Conservation (phyloP, 2,329 filamentous ascomycete species). For the Pseudogymnoascus sp. region DNA sequence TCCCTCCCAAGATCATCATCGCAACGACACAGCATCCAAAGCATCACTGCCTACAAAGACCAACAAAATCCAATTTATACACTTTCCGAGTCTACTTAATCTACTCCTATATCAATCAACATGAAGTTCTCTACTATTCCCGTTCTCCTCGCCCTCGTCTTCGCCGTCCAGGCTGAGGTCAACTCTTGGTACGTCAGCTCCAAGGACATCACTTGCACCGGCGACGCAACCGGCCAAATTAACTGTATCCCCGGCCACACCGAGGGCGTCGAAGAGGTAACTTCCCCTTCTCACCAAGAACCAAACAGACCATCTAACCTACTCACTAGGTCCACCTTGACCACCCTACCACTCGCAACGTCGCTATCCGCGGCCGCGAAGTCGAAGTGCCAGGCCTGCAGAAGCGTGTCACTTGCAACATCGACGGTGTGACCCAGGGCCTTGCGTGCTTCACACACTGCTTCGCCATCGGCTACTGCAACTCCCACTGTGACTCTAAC, state of each 20-base stretch:
- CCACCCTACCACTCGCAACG: conserved; percentile 6
- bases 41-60: neutral
- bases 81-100: neutral
- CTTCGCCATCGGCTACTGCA: conserved; percentile 13
- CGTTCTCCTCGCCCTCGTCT: neutral
- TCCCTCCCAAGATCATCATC: neutral
- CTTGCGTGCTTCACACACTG: conserved; percentile 14
- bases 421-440: conserved; percentile 12
- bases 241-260: conserved; percentile 11
- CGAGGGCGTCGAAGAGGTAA: conserved; percentile 11
- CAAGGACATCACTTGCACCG: conserved; percentile 13
- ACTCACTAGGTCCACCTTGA: neutral
- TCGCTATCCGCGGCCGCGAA: conserved; percentile 12
- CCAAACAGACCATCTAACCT: neutral
- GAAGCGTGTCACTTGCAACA: conserved; percentile 16
- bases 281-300: neutral
- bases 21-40: neutral
- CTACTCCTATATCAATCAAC: neutral
- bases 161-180: conserved; percentile 1
- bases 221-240: conserved; percentile 12
- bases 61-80: neutral
- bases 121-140: neutral
- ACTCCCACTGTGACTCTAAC: conserved; percentile 12
- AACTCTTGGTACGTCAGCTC: conserved; percentile 13
- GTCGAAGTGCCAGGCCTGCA: conserved; percentile 11